These are phyloP conservation scores for Termitomyces sp. DNA, from an alignment of 768 basidiomycete species.

Conservation along the genomic window DNA sequence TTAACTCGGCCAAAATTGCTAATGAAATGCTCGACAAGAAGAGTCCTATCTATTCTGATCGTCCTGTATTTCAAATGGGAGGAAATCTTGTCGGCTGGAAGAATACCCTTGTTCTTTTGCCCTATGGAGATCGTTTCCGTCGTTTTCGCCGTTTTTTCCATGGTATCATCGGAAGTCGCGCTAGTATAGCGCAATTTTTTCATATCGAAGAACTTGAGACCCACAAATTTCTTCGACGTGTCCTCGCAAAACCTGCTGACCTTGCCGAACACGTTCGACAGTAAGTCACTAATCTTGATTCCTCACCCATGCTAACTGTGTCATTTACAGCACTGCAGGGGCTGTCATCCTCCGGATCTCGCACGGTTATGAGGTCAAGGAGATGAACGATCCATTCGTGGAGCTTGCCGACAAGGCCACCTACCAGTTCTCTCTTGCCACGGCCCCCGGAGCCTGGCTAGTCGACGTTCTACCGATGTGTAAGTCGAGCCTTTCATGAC, in stretches of 20 bases:
- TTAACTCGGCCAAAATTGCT: constrained; percentile 47
- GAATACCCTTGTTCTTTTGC: constrained; percentile 47
- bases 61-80: constrained; percentile 50
- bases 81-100: constrained; percentile 56
- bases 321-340: constrained; percentile 36
- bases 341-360: constrained; percentile 47
- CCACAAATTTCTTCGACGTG: constrained; percentile 39
- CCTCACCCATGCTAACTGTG: neutral
- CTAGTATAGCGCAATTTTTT: constrained; percentile 36
- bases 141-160: constrained; percentile 49
- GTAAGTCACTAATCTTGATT: constrained; percentile 23
- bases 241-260: constrained; percentile 42
- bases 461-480: constrained; percentile 47
- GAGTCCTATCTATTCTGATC: constrained; percentile 60
- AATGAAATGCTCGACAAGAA: constrained; percentile 62
- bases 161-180: constrained; percentile 39
- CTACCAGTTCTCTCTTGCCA: constrained; percentile 47
- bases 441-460: constrained; percentile 44
- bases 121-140: constrained; percentile 52
- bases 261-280: constrained; percentile 40
- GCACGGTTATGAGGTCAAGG: constrained; percentile 48
- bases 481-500: constrained; percentile 17
- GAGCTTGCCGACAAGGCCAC: constrained; percentile 48
- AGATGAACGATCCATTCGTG: constrained; percentile 45
- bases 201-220: constrained; percentile 41